These are phyloP conservation scores for Talaromyces liani DNA, from an alignment of 495 filamentous ascomycete species.

Conservation along the genomic window DNA sequence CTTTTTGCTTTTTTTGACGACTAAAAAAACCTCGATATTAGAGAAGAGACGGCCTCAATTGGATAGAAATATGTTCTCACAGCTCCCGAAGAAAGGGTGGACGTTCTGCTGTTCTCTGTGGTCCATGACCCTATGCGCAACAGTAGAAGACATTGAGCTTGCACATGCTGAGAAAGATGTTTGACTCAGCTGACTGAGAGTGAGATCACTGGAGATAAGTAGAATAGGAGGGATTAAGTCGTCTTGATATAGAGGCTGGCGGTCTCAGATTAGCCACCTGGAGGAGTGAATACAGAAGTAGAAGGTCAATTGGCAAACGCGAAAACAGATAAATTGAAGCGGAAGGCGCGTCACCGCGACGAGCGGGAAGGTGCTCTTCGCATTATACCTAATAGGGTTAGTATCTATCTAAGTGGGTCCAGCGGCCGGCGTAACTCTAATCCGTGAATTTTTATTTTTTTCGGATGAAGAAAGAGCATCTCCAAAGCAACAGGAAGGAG, in stretches of 20 bases:
- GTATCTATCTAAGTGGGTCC: not conserved
- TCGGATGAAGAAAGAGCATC: not conserved
- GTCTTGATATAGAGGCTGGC: not conserved
- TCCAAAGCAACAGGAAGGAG: not conserved
- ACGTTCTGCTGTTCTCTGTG: conserved; percentile 31
- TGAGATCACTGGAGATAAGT: not conserved
- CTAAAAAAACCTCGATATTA: conserved; percentile 8
- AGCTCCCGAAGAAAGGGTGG: conserved; percentile 38
- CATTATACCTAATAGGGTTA: not conserved
- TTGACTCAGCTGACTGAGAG: not conserved
- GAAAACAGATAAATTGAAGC: not conserved
- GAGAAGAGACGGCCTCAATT: not conserved
- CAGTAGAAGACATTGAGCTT: conserved; percentile 4
- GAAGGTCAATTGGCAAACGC: not conserved
- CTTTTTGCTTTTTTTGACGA: not conserved
- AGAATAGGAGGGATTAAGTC: not conserved
- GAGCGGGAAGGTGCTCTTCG: not conserved
- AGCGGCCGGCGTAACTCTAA: not conserved
- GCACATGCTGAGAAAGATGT: conserved; percentile 1
- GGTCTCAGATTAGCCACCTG: not conserved
- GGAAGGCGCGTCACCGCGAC: conserved; percentile 7
- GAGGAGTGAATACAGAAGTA: not conserved
- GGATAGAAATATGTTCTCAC: conserved; percentile 14
- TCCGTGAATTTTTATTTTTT: conserved; percentile 6
- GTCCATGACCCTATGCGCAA: conserved; percentile 26